These are phyloP conservation scores for Alisma plantagoaquatica DNA, from an alignment of 106 monocot genomes.

Conservation along the genomic window DNA sequence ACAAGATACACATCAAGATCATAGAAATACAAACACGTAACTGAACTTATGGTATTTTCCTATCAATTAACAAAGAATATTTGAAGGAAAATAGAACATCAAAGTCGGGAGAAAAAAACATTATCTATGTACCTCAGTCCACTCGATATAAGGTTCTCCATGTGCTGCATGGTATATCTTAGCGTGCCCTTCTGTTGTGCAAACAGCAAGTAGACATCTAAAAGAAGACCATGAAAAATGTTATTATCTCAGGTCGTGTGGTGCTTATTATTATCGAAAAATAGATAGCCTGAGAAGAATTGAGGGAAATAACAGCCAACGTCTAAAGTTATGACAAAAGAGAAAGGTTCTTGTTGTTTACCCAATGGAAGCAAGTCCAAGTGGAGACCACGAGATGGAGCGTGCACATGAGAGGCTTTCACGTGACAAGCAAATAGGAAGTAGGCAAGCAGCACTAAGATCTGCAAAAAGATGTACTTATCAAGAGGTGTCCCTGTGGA, in stretches of 20 bases:
- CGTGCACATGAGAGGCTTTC: conserved; percentile 58
- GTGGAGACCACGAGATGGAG: conserved; percentile 92
- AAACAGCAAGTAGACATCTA: conserved; percentile 90
- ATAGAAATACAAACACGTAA: too few relatives aligned
- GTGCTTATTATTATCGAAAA: not conserved
- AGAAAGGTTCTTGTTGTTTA: conserved; percentile 18
- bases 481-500: too few relatives aligned
- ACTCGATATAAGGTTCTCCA: conserved; percentile 61
- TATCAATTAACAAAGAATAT: too few relatives aligned
- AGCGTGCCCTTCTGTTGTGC: conserved; percentile 70
- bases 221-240: conserved; percentile 2
- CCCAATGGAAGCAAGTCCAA: conserved; percentile 76
- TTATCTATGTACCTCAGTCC: conserved; percentile 93
- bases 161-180: conserved; percentile 72
- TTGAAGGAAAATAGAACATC: too few relatives aligned
- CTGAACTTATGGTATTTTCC: too few relatives aligned
- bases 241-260: too few relatives aligned
- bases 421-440: conserved; percentile 52
- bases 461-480: too few relatives aligned
- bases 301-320: not conserved
- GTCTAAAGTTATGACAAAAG: not conserved
- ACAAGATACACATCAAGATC: too few relatives aligned
- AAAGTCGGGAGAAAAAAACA: too few relatives aligned
- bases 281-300: not conserved
- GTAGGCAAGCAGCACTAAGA: conserved; percentile 33